phyloP scores from a whole-genome alignment of 106 monocot species.

The Dendrobium officinale region DNA sequence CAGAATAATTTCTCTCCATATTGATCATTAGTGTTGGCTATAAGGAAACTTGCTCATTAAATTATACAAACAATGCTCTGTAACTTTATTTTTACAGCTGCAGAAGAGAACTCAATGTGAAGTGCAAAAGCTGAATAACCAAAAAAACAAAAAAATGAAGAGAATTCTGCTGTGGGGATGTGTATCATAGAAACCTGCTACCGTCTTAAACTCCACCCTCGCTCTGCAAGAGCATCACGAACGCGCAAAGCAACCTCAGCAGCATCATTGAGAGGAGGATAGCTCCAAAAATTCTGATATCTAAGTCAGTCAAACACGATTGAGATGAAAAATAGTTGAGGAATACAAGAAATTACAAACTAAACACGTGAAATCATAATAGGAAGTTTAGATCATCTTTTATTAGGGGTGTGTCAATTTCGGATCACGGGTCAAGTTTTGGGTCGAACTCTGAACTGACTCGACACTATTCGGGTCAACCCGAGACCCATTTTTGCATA shows the following conservation, averaged over 20 bases:
- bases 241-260: conserved; percentile 59
- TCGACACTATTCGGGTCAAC: too few species aligned
- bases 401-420: too few species aligned
- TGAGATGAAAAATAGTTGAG: too few species aligned
- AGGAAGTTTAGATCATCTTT: too few species aligned
- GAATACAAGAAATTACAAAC: too few species aligned
- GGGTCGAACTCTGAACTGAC: too few species aligned
- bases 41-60: not conserved
- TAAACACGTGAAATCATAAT: too few species aligned
- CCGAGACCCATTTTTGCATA: too few species aligned
- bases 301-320: conserved; percentile 22
- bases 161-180: not conserved
- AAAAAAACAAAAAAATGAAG: not conserved
- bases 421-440: too few species aligned
- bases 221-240: conserved; percentile 64
- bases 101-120: conserved; percentile 1
- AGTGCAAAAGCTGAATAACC: not conserved
- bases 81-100: not conserved
- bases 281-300: conserved; percentile 90
- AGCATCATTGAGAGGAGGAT: conserved; percentile 85
- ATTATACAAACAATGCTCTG: not conserved
- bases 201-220: conserved; percentile 66
- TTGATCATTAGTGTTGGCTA: not conserved
- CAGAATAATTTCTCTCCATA: not conserved
- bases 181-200: conserved; percentile 12